Percentiles rank a stretch among this genome's conserved stretches.
Conservation (phyloP, 805 yeast species). For the Metschnikowia cerradonensis region DNA sequence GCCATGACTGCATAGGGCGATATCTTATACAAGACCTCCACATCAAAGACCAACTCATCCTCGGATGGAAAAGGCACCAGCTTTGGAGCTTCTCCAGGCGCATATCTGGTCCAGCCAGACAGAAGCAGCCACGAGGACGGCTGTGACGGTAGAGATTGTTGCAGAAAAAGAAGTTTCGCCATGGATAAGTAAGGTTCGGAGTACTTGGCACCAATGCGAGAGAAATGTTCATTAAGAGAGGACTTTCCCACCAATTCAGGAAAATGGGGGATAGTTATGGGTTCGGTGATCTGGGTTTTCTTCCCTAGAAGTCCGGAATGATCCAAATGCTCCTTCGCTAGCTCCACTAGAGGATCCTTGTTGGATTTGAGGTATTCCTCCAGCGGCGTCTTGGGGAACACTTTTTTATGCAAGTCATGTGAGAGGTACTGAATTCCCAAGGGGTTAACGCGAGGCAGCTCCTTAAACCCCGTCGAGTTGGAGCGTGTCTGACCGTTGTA, state of each 20-base stretch:
- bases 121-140: slow-evolving; percentile 54
- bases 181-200: slow-evolving; percentile 57
- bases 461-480: not conserved
- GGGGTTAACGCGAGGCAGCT: slow-evolving; percentile 57
- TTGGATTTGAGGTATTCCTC: slow-evolving; percentile 26
- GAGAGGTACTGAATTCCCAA: slow-evolving; percentile 81
- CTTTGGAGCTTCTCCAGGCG: slow-evolving; percentile 47
- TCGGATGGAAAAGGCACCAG: slow-evolving; percentile 69
- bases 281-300: slow-evolving; percentile 56
- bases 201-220: slow-evolving; percentile 56
- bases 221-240: slow-evolving; percentile 82
- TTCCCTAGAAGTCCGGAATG: slow-evolving; percentile 72
- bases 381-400: slow-evolving; percentile 47
- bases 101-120: slow-evolving; percentile 84
- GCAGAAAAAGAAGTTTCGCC: slow-evolving; percentile 41
- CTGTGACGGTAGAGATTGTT: slow-evolving; percentile 33
- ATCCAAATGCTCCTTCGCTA: slow-evolving; percentile 58
- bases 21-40: slow-evolving; percentile 76
- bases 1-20: slow-evolving; percentile 78
- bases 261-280: slow-evolving; percentile 52
- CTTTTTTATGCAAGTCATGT: slow-evolving; percentile 49
- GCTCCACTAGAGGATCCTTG: slow-evolving; percentile 31
- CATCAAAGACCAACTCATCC: slow-evolving; percentile 76
- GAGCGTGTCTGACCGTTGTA: not conserved
- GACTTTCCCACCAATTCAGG: slow-evolving; percentile 70